Base-by-base conservation (phyloP, 257 asterid genomes). In the Striga asiatica region DNA sequence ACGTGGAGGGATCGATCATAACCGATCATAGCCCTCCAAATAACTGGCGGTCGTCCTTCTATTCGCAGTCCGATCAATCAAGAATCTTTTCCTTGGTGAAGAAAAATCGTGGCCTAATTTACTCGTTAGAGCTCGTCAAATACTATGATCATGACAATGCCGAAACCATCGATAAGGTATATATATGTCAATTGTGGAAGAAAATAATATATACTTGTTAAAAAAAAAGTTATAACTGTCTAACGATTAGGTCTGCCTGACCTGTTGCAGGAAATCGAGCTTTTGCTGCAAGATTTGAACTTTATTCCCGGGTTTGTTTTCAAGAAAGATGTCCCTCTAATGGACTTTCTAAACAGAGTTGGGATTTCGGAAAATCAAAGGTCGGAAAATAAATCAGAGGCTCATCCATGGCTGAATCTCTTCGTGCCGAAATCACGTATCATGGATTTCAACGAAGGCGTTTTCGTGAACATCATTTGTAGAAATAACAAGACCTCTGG, bases 1-100 rank as follows among this genome's bases (percentile, higher is more conserved):
- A 79, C 51, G 69, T 82, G 13, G 92, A 76, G 29, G 92, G 92
- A 7, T 79, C 83, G 18, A 68, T 82, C 2, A 67, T 79, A 6
- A 56, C 77, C 60, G 50, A 56, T 13, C 61, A 56, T 23, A 56
- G 21, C 61, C 61, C 61, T 38, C 50, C 50, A 20, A 69, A 75
- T 47, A 79, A 79, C 50, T 79, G 87, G 87, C 74, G 83, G 66
- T 74, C 84, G 13, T 79, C 86, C n/a, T 79, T 82, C 54, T 74
- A 76, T 72, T 56, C 84, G 17, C 27, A 55, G 11, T 49, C 76
- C 5, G 43, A 74, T 17, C 79, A 68, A 46, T 54, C 84, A 52
- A 58, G 52, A 48, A 75, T 82, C 13, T 17, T 21, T 43, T 72
- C 82, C 49, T 47, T 72, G 39, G 37, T 79, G 54, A 13, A 53